These are phyloP conservation scores for Zanthoxylum bungeanum DNA, from an alignment of 345 rosid genomes.

Conservation along the genomic window DNA sequence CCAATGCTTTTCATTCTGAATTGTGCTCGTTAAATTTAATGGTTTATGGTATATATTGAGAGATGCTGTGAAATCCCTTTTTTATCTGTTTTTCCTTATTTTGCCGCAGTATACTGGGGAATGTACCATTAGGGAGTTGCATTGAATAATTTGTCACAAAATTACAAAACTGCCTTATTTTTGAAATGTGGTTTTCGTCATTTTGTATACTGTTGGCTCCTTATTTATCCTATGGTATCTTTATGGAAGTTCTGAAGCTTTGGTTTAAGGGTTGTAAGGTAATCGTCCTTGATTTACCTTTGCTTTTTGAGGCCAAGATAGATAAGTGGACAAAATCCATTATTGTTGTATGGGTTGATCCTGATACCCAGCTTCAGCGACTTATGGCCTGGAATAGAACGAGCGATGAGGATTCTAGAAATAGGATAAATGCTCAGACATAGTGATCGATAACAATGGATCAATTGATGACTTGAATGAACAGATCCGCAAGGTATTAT, in stretches of 20 bases:
- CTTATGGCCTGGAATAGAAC: conserved; percentile 65
- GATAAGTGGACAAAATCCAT: conserved; percentile 85
- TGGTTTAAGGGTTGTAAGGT: conserved; percentile 74
- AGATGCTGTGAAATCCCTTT: background rate
- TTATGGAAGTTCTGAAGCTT: conserved; percentile 55
- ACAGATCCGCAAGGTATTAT: conserved; percentile 49
- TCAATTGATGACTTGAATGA: conserved; percentile 60
- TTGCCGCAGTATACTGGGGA: background rate
- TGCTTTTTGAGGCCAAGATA: conserved; percentile 80
- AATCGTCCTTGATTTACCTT: conserved; percentile 77
- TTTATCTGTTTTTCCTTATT: background rate
- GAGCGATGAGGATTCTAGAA: conserved; percentile 69
- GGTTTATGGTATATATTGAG: background rate
- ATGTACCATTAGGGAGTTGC: background rate
- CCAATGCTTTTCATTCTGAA: background rate
- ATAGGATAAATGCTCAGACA: conserved; percentile 79
- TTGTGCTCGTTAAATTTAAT: background rate
- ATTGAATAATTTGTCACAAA: background rate
- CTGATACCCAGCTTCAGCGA: conserved; percentile 70
- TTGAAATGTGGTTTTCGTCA: background rate
- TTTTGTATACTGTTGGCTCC: conserved; percentile 71
- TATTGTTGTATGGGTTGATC: conserved; percentile 71
- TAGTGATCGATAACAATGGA: conserved; percentile 80
- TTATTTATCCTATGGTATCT: conserved; percentile 70
- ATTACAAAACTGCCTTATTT: background rate